Evolutionary conservation across 1,284 basidiomycete genomes (phyloP).

Genomic region (Melampsora americana): DNA sequence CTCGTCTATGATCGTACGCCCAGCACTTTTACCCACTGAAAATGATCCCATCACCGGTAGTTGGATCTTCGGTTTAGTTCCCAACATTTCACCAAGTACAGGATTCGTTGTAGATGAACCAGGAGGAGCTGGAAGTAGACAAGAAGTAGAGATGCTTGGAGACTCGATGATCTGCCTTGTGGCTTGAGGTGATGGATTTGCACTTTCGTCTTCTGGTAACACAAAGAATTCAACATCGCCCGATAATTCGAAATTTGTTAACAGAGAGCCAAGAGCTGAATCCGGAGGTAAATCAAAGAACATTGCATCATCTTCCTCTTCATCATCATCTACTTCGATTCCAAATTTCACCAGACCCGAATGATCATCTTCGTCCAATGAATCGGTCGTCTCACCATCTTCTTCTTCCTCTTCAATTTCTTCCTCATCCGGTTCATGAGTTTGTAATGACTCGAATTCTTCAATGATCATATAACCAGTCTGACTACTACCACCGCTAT

Average conservation of each 20-base stretch:
- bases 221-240: slow-evolving; percentile 4
- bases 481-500: neutral
- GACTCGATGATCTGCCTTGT: neutral
- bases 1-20: slow-evolving; percentile 34
- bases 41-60: slow-evolving; percentile 38
- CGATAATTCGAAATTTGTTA: slow-evolving; percentile 23
- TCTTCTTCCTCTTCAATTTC: slow-evolving; percentile 24
- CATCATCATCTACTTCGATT: slow-evolving; percentile 47
- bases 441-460: slow-evolving; percentile 3
- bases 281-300: slow-evolving; percentile 28
- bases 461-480: slow-evolving; percentile 27
- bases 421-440: neutral
- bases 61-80: neutral
- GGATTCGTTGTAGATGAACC: neutral
- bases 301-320: slow-evolving; percentile 38
- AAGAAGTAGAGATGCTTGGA: neutral
- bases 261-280: slow-evolving; percentile 16
- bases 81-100: neutral
- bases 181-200: neutral
- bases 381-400: slow-evolving; percentile 50
- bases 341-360: slow-evolving; percentile 50
- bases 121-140: neutral
- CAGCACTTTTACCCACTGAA: slow-evolving; percentile 19
- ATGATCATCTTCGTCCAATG: slow-evolving; percentile 49
- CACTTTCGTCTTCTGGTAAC: neutral